These are phyloP conservation scores for Irpex rosettiformis DNA, from an alignment of 1,284 basidiomycete species.

Conservation along the genomic window DNA sequence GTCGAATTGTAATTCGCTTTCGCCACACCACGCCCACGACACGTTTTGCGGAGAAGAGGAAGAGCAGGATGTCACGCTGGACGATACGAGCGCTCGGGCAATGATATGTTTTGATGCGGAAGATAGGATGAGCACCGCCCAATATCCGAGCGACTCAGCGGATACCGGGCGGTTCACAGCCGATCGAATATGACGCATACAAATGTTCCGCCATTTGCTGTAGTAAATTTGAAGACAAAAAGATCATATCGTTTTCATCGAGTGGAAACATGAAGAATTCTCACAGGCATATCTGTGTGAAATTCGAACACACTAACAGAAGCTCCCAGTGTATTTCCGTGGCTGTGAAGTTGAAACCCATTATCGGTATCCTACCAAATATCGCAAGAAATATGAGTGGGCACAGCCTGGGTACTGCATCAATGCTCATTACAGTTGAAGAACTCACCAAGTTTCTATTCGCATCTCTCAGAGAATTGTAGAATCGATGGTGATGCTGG, in stretches of 20 bases:
- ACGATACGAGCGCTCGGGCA: background rate
- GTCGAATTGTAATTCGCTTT: background rate
- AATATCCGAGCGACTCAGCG: background rate
- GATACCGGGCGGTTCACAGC: background rate
- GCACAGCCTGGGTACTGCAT: too few species aligned
- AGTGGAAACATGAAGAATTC: background rate
- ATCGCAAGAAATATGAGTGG: too few species aligned
- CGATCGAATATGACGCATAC: background rate
- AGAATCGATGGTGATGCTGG: background rate
- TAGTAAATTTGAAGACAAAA: background rate
- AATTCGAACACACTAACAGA: background rate
- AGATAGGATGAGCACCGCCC: background rate
- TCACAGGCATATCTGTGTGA: background rate
- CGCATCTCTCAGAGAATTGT: background rate
- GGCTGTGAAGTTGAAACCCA: background rate
- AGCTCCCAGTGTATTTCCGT: background rate
- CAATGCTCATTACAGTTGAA: too few species aligned
- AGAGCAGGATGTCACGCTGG: background rate
- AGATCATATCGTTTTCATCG: background rate
- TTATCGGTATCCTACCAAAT: background rate
- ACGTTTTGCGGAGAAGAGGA: background rate
- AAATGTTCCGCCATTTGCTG: background rate
- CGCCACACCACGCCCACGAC: background rate
- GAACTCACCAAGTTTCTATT: background rate
- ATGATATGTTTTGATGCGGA: constrained; percentile 2